Base-by-base conservation (phyloP, 83 land plant species). In the Diphasiastrum complanatum region DNA sequence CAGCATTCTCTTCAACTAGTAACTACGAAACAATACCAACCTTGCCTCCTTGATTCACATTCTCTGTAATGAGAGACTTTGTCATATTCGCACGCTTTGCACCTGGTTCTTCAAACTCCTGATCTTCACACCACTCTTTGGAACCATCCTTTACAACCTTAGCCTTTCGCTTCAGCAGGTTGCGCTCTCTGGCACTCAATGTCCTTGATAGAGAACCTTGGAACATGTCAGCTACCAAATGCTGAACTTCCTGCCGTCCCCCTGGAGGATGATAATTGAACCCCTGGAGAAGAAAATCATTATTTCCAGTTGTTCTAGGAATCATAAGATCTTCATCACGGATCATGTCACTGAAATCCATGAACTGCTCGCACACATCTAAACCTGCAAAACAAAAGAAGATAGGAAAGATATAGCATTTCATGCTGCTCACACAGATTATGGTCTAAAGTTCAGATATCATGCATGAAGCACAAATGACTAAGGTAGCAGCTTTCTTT, bases 331-430 rank as follows among this genome's bases (percentile, higher is more conserved):
- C 98, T 54, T 93, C 98, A 76, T 93, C 98, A 33, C 80, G 81
- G 36, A 93, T 85, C 86, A 93, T 79, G 22, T 93, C 98, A 80
- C 75, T 85, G 45, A 88, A 82, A 73, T 93, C 98, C 81, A 88
- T 83, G 55, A 89, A 93, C 38, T 79, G 87, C 73, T 89, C 96
- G 77, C 89, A 91, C n/a, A 78, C 78, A 78, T 93, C 96, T 53
- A 93, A 75, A 28, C 98, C 98, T 92, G 79, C 23, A 30, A 50
- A 33, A 51, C 49, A 50, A 20, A 32, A 33, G 6, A 12, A 43
- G 1, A 8, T 11, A 22, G 27, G 27, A 43, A 35, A 27, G 46
- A 28, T 4, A 60, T 0, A 60, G 16, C 4, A 16, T 4, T 3
- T 56, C 18, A 2, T 16, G 10, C 41, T 11, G 24, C 5, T 11